A percentile compares a stretch with the other conserved stretches of the same genome.
Evolutionary conservation across 2,329 filamentous ascomycete genomes (phyloP).

Genomic region (Aspergillus caelatus): DNA sequence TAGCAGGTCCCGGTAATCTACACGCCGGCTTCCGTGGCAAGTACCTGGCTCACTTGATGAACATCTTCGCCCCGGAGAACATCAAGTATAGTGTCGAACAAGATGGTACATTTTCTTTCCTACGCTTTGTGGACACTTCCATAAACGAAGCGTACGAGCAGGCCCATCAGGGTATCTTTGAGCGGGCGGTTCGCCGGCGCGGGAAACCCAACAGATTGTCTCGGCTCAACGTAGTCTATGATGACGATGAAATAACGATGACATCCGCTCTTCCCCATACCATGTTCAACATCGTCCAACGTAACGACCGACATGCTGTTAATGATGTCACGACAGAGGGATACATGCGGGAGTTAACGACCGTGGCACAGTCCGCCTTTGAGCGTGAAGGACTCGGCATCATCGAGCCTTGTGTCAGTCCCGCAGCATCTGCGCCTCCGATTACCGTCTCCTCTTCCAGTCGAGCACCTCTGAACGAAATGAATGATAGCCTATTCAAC

Average conservation of each 20-base stretch:
- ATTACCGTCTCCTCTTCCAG: constrained; percentile 78
- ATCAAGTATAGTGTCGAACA: constrained; percentile 65
- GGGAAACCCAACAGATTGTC: constrained; percentile 61
- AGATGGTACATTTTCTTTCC: constrained; percentile 78
- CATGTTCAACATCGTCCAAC: constrained; percentile 77
- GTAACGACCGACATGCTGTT: constrained; percentile 67
- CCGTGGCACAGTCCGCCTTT: constrained; percentile 70
- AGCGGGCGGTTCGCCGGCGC: constrained; percentile 67
- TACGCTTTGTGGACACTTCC: constrained; percentile 82
- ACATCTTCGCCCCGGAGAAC: constrained; percentile 84
- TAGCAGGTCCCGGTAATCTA: constrained; percentile 72
- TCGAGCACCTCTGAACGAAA: constrained; percentile 65
- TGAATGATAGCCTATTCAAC: constrained; percentile 76
- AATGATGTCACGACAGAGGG: constrained; percentile 73
- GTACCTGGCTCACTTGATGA: constrained; percentile 80
- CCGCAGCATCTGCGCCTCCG: constrained; percentile 81
- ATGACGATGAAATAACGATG: constrained; percentile 62
- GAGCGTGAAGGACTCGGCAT: constrained; percentile 71
- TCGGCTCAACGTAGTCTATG: constrained; percentile 69
- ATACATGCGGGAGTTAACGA: constrained; percentile 74
- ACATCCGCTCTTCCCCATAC: constrained; percentile 73
- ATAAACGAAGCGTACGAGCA: constrained; percentile 70
- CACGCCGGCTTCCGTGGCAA: constrained; percentile 78
- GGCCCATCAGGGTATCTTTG: constrained; percentile 71
- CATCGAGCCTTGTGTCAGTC: constrained; percentile 79